Base-by-base conservation (phyloP, 1,284 basidiomycete species). In the Rugosomyces carneus region DNA sequence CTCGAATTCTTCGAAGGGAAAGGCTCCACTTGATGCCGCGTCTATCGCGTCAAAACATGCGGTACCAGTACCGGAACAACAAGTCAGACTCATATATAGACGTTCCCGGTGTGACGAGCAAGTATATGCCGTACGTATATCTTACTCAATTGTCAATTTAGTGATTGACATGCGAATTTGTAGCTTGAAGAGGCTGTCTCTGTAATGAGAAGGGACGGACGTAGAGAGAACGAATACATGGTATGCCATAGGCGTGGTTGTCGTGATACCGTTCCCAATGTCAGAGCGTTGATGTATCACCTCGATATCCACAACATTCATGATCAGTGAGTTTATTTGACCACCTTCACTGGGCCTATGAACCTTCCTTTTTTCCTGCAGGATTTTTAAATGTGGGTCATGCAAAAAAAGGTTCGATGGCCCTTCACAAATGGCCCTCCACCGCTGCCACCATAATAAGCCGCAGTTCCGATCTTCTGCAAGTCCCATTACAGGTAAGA, bases 271-370 rank as follows among this genome's bases (percentile, higher is more conserved):
- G 59, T 83, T 11, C 58, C 60, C 7, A 66, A 68, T 42, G 66
- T 74, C 38, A 65, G 68, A 49, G 72, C 73, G 36, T 68, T 84
- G 41, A 70, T 72, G 44, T 73, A 67, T 52, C 81, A 84, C 55
- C 61, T 83, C 34, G 75, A 80, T 51, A 73, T 83, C 20, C 80
- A 84, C 57, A 72, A 78, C 53, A 70, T 81, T 37, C 62, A 68
- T 29, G 69, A 70, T 42, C 51, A 58, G 69, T 70, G 47, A 34
- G 64, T 59, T 1, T 24, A 24, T 10, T 48, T 35, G 13, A 11
- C 11, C 23, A 3, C 47, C 42, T 21, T 29, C 23, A 15, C 26
- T 16, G 32, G 39, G 9, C 13, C 13, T 19, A n/a, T 24, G 29
- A 45, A n/a, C 45, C n/a, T 20, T 21, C 45, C 8, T 43, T 26